A percentile compares a stretch with the other conserved stretches of the same genome.
Evolutionary conservation across 768 basidiomycete genomes (phyloP).

Genomic region (Trametes villosa): DNA sequence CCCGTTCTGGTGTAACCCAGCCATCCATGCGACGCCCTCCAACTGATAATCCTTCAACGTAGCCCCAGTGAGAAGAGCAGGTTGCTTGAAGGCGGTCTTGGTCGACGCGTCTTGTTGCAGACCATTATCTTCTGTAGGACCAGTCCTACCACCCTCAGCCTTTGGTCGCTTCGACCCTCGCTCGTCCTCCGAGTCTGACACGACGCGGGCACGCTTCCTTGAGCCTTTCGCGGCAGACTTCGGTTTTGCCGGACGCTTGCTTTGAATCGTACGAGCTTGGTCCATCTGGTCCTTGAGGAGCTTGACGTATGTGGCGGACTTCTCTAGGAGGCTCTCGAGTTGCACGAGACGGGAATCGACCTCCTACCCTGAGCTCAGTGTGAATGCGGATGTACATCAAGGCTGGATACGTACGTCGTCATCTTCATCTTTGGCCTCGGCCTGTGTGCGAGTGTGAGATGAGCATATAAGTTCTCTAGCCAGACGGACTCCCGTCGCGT

Average conservation of each 20-base stretch:
- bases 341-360: constrained; percentile 26
- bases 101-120: not conserved
- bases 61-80: constrained; percentile 80
- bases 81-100: constrained; percentile 60
- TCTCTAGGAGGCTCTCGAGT: constrained; percentile 71
- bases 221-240: constrained; percentile 6
- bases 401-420: not conserved
- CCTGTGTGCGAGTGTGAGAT: not conserved
- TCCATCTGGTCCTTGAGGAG: constrained; percentile 80
- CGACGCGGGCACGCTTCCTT: constrained; percentile 19
- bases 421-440: not conserved
- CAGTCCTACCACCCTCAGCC: not conserved
- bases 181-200: constrained; percentile 23
- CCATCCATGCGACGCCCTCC: constrained; percentile 96
- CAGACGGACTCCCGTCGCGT: too few species aligned
- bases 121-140: not conserved
- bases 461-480: too few species aligned
- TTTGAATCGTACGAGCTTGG: constrained; percentile 25
- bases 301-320: constrained; percentile 74
- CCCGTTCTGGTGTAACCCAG: constrained; percentile 82
- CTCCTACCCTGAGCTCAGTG: constrained; percentile 3
- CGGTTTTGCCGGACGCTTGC: constrained; percentile 23
- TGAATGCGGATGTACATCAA: not conserved
- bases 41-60: constrained; percentile 90
- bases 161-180: constrained; percentile 32